phyloP scores from a whole-genome alignment of 805 yeast species.

The Cyberlindnera euphorbiiphila region DNA sequence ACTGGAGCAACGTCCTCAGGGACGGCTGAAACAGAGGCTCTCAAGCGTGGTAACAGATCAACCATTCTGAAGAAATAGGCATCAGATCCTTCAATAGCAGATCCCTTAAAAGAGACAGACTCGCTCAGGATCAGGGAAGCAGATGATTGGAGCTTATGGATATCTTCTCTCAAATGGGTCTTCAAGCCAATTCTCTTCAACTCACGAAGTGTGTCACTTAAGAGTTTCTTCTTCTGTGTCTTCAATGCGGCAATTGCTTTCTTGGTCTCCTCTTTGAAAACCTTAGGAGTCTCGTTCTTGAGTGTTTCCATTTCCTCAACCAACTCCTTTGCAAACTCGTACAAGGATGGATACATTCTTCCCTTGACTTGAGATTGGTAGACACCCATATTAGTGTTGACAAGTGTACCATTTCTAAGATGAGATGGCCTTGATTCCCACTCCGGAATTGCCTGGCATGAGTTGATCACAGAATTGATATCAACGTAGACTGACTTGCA shows the following conservation, averaged over 20 bases:
- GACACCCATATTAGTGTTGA: conserved; percentile 52
- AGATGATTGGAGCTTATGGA: conserved; percentile 57
- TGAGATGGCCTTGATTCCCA: conserved; percentile 59
- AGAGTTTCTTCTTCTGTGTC: conserved; percentile 72
- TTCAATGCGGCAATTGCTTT: conserved; percentile 66
- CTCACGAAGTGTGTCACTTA: conserved; percentile 75
- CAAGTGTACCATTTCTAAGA: conserved; percentile 45
- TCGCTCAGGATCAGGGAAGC: conserved; percentile 60
- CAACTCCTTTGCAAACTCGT: conserved; percentile 51
- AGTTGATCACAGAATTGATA: conserved; percentile 9
- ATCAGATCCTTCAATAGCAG: conserved; percentile 44
- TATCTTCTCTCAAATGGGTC: conserved; percentile 59
- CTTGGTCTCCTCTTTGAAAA: conserved; percentile 68
- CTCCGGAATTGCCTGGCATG: conserved; percentile 30
- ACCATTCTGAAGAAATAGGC: conserved; percentile 61
- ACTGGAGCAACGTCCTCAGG: conserved; percentile 72
- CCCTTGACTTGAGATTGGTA: conserved; percentile 35
- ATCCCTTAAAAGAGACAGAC: conserved; percentile 40
- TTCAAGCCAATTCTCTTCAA: conserved; percentile 74
- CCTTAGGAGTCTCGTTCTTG: conserved; percentile 72
- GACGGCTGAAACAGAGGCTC: conserved; percentile 57
- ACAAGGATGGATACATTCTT: conserved; percentile 45
- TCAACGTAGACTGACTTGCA: conserved; percentile 11
- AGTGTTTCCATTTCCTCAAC: conserved; percentile 57
- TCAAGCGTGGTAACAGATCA: conserved; percentile 76